A percentile compares a stretch with the other conserved stretches of the same genome.
These are phyloP conservation scores for Hanseniaspora guilliermondii DNA, from an alignment of 805 yeast species.

Conservation along the genomic window DNA sequence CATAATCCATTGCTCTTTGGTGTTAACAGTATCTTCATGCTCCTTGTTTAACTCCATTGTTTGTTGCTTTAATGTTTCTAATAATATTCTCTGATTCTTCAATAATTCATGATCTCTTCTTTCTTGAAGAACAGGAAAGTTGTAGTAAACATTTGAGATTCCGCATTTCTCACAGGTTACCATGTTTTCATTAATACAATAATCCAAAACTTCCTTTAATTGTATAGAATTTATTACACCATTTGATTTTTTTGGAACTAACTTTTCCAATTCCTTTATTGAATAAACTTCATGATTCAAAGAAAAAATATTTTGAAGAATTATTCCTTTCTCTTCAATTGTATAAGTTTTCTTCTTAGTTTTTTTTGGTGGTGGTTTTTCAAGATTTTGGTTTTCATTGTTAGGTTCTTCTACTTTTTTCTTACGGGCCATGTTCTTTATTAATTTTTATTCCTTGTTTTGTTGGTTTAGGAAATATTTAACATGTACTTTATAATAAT, in stretches of 20 bases:
- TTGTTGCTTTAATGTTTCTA: not conserved
- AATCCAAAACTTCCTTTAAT: constrained; percentile 38
- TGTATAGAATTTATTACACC: constrained; percentile 41
- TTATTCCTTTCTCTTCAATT: constrained; percentile 31
- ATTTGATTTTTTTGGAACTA: constrained; percentile 33
- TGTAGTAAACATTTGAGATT: constrained; percentile 39
- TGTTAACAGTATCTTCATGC: constrained; percentile 4
- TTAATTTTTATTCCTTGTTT: not conserved
- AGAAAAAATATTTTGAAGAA: constrained; percentile 32
- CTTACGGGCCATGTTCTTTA: not conserved
- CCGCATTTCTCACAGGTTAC: constrained; percentile 47
- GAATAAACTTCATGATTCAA: constrained; percentile 32
- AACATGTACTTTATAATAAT: too few species aligned
- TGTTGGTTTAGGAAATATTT: not conserved
- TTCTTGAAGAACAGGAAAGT: constrained; percentile 25
- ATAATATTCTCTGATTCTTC: not conserved
- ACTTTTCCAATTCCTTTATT: constrained; percentile 40
- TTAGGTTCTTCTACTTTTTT: not conserved
- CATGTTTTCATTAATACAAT: constrained; percentile 38
- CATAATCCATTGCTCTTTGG: constrained; percentile 14
- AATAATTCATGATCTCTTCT: constrained; percentile 14
- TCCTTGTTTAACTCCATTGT: not conserved
- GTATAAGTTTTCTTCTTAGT: constrained; percentile 26
- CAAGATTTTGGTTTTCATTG: constrained; percentile 18
- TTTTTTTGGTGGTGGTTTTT: constrained; percentile 28